Evolutionary conservation across 495 filamentous ascomycete species (phyloP).

Genomic region (Amphirosellinia nigrospora): DNA sequence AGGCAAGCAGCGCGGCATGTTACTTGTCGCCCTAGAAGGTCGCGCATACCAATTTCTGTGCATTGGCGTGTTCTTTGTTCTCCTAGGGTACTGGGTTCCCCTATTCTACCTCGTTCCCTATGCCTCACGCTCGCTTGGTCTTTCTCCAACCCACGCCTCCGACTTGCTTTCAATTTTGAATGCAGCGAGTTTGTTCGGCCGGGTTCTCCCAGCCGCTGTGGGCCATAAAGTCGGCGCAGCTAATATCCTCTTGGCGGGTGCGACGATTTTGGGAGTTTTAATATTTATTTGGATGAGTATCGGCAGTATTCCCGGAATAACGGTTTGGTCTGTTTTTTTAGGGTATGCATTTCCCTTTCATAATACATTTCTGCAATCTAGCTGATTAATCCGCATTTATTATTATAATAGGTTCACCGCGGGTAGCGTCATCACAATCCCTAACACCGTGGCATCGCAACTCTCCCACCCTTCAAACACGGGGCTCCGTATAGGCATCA

Average conservation of each 20-base stretch:
- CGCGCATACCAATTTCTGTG: slow-evolving; percentile 4
- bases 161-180: slow-evolving; percentile 10
- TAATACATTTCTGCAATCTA: not conserved
- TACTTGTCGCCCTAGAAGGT: not conserved
- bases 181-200: slow-evolving; percentile 16
- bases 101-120: slow-evolving; percentile 17
- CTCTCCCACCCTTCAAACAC: slow-evolving; percentile 11
- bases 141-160: not conserved
- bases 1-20: not conserved
- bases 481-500: slow-evolving; percentile 1
- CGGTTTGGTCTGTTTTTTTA: slow-evolving; percentile 15
- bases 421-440: slow-evolving; percentile 16
- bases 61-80: not conserved
- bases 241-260: slow-evolving; percentile 8
- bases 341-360: not conserved
- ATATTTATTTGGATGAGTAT: not conserved
- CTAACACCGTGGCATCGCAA: slow-evolving; percentile 2
- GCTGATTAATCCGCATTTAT: not conserved
- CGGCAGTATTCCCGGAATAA: not conserved
- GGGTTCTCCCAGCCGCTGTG: slow-evolving; percentile 16
- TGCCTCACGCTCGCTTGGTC: slow-evolving; percentile 7
- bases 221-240: slow-evolving; percentile 8
- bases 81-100: slow-evolving; percentile 17
- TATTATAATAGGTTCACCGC: slow-evolving; percentile 1
- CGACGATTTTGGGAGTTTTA: not conserved